Percentiles rank a stretch among this genome's conserved stretches.
Conservation (phyloP, 805 yeast species). For the Lachancea nothofagi region DNA sequence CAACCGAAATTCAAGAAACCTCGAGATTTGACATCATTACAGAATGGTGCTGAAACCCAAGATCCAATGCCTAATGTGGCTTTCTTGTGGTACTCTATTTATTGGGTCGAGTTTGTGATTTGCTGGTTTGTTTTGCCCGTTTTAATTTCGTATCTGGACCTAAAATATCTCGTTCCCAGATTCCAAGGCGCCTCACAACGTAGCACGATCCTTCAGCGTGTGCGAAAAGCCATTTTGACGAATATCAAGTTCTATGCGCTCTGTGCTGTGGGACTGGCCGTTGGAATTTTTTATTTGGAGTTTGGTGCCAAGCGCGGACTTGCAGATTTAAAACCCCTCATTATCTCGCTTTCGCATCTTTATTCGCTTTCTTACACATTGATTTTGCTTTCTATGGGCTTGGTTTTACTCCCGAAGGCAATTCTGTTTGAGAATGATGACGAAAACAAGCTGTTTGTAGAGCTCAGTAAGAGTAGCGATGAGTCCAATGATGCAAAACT, state of each 20-base stretch:
- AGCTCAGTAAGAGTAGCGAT: conserved; percentile 30
- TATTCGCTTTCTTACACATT: conserved; percentile 30
- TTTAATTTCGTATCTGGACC: conserved; percentile 26
- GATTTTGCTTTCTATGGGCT: conserved; percentile 26
- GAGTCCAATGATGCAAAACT: conserved; percentile 29
- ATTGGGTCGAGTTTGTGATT: conserved; percentile 28
- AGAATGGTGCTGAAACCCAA: neutral
- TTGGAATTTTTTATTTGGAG: conserved; percentile 25
- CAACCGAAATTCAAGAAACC: too few relatives aligned
- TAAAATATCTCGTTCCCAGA: conserved; percentile 23
- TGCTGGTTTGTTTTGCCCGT: conserved; percentile 33
- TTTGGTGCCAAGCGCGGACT: conserved; percentile 23
- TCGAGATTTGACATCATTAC: neutral
- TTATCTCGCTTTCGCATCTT: conserved; percentile 30
- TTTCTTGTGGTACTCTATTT: conserved; percentile 24
- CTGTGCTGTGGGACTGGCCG: conserved; percentile 19
- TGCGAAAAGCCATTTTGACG: conserved; percentile 20
- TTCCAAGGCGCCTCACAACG: conserved; percentile 8
- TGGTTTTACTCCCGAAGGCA: conserved; percentile 26
- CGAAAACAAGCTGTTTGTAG: conserved; percentile 22
- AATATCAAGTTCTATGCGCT: conserved; percentile 30
- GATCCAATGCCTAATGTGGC: conserved; percentile 14
- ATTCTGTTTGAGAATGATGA: conserved; percentile 19
- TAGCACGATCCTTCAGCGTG: conserved; percentile 15
- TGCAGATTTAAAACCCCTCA: conserved; percentile 25